Base-by-base conservation (phyloP, 495 filamentous ascomycete genomes). In the Immersiella caudata region DNA sequence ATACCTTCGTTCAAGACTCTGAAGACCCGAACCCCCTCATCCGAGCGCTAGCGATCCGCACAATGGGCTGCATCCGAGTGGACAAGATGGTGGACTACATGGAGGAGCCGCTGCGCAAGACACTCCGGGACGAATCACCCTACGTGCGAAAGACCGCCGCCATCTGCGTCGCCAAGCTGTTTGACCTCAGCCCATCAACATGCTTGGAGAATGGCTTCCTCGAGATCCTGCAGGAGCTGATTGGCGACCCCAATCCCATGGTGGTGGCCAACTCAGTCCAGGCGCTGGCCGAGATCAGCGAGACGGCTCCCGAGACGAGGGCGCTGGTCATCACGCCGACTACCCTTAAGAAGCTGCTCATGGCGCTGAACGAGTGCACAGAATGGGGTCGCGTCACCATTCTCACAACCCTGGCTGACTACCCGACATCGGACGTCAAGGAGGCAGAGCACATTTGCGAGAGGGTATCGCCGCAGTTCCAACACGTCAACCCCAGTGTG, bases 61-160 rank as follows among this genome's bases (percentile, higher is more conserved):
- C 95, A n/a, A 99, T 99, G 95, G 95, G 95, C 26, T 98, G 95
- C 78, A 97, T 99, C 67, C 86, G 95, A 51, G 95, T 99, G 67
- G 95, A 98, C 68, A 99, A 99, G 80, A 99, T 99, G 90, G 92
- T 98, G 68, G 96, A 99, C 74, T 99, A 99, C 77, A 97, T 98
- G 95, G 95, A 99, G 79, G 95, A 98, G 76, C 95, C 95, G 24
- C 82, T 99, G 61, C 87, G 95, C 69, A 99, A 99, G 79, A 99
- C 95, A 20, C 84, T 99, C 69, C 90, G 91, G 73, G 95, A 99
- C 79, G 96, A 99, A 79, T 97, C 94, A 59, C 95, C 95, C 0
- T 99, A 99, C 80, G 95, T 99, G 52, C 91, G 95, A 73, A 99
- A 99, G 81, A 99, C 95, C 0, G 96, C 96, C 55, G 95, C 94